phyloP scores from a whole-genome alignment of 441 rosid species.

The Eugenia klotzschiana region DNA sequence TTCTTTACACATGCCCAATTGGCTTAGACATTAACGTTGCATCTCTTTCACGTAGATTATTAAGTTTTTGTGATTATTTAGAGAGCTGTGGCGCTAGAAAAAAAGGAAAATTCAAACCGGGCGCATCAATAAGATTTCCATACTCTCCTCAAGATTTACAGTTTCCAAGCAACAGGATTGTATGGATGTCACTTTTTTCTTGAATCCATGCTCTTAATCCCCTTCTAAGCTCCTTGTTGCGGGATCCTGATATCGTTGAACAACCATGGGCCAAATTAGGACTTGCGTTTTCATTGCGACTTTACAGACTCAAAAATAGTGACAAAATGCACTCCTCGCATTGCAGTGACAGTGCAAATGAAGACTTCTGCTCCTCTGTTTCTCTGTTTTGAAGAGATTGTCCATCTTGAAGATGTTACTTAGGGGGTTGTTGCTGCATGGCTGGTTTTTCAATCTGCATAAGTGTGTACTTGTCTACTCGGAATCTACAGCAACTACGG shows the following conservation, averaged over 20 bases:
- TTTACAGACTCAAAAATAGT: background rate
- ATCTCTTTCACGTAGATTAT: background rate
- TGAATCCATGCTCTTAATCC: background rate
- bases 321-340: background rate
- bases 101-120: background rate
- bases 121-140: background rate
- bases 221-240: background rate
- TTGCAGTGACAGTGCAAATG: background rate
- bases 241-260: background rate
- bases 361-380: background rate
- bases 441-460: background rate
- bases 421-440: background rate
- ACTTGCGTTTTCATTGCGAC: background rate
- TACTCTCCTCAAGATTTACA: background rate
- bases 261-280: background rate
- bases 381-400: background rate
- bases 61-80: background rate
- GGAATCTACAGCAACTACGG: background rate
- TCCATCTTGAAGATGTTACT: background rate
- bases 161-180: background rate
- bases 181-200: background rate
- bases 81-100: background rate
- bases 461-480: background rate
- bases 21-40: background rate
- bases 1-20: background rate